These are phyloP conservation scores for Speleostelium caveatum DNA, from an alignment of 78 protist genomes.

Conservation along the genomic window DNA sequence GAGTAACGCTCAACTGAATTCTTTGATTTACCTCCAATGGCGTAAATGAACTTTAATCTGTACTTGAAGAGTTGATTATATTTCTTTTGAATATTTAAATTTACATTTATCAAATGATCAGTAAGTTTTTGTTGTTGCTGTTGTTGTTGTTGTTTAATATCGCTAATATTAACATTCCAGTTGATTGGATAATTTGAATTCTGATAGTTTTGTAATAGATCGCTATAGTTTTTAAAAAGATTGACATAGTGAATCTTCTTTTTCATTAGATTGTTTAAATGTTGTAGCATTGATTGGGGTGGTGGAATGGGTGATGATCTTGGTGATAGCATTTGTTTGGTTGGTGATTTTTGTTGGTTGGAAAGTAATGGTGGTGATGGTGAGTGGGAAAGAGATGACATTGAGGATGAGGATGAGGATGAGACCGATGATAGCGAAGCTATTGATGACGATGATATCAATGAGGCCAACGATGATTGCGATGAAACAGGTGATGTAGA, in stretches of 20 bases:
- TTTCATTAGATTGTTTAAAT: background rate
- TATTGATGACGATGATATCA: background rate
- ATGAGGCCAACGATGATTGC: background rate
- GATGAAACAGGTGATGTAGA: background rate
- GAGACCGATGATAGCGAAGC: background rate
- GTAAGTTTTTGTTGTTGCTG: background rate
- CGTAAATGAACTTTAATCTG: slow-evolving; percentile 52
- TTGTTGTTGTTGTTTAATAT: background rate
- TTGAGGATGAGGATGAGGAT: background rate
- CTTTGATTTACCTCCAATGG: slow-evolving; percentile 60
- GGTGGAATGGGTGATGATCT: background rate
- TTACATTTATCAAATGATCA: background rate
- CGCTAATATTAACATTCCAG: too few species aligned
- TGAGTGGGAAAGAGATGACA: background rate
- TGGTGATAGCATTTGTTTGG: background rate
- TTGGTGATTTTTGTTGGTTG: background rate
- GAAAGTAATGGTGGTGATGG: background rate
- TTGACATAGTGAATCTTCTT: background rate
- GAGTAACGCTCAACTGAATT: slow-evolving; percentile 60
- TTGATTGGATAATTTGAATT: background rate
- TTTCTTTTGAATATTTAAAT: slow-evolving; percentile 18
- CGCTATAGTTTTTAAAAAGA: background rate
- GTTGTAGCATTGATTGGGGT: background rate
- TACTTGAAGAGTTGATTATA: slow-evolving; percentile 28
- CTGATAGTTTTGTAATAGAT: background rate